Evolutionary conservation across 108 stramenopile species (phyloP), one percentile per base, ranked within the genome.

Genomic region (Cyclotella atomus): DNA sequence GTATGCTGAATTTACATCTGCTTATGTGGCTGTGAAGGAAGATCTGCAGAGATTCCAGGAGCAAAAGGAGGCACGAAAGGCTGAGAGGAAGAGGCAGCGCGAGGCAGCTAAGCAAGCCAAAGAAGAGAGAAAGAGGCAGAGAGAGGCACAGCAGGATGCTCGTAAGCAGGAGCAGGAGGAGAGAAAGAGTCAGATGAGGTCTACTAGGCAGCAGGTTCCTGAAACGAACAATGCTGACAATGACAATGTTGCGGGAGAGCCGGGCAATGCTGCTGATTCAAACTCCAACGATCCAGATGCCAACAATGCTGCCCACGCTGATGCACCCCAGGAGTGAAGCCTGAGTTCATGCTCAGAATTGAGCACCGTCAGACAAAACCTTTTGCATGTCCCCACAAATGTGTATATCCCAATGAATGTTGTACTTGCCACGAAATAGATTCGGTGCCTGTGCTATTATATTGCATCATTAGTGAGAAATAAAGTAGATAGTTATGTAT

Each of bases 41-140:
- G 65, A 65, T 10, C 23, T 65, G 20, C 3, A 24, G 3, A 38
- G 24, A 21, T 14, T 7, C 20, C 19, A 35, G 14, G 65, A 65
- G 41, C 43, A 38, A 15, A 38, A 35, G 2, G n/a, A 46, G 16
- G 7, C 36, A 2, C 36, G 41, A 23, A 65, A 65, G 65, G 44
- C 44, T 2, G 65, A 65, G 43, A 27, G 41, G 16, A 65, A 65
- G 47, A 35, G 65, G 3, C 36, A 65, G 44, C 1, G 65, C 3
- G 65, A 65, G 44, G 41, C 65, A 1, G 65, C 36, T 17, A 21
- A 65, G 29, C 65, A 28, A 17, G 65, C 65, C 6, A 65, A 65
- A 38, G 65, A 46, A 27, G 65, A 44, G 29, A 46, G 44, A 27
- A 65, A 65, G 44, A 35, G 44, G 44, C 7, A 49, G 24, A 15